Evolutionary conservation across 2,329 filamentous ascomycete species (phyloP).

Genomic region (Daldinia eschscholtzii): DNA sequence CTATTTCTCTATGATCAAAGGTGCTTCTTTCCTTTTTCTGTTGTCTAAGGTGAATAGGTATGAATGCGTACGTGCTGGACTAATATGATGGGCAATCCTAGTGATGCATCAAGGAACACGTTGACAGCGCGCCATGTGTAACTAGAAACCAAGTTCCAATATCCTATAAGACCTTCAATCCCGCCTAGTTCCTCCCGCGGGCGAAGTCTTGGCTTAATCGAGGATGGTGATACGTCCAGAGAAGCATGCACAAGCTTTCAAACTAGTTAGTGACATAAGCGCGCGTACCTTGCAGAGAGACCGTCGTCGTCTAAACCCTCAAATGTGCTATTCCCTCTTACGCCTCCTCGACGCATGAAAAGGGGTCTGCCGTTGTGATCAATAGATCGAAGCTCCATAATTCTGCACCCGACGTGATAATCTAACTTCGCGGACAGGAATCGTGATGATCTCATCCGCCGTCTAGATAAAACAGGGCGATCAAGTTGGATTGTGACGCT

Average conservation of each 20-base stretch:
- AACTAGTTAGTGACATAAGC: constrained; percentile 16
- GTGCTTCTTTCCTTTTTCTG: constrained; percentile 1
- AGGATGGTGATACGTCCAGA: constrained; percentile 10
- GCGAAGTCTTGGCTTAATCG: constrained; percentile 10
- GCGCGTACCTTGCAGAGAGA: constrained; percentile 40
- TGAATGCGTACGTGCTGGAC: constrained; percentile 1
- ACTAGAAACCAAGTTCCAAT: not conserved
- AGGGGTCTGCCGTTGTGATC: constrained; percentile 17
- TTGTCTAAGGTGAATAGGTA: constrained; percentile 6
- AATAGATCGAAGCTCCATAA: constrained; percentile 31
- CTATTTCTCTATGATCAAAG: constrained; percentile 13
- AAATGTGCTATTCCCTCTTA: constrained; percentile 13
- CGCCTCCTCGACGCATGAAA: constrained; percentile 18
- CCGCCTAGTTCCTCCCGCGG: constrained; percentile 2
- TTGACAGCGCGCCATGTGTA: constrained; percentile 8
- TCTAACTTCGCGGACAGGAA: constrained; percentile 18
- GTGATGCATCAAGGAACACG: not conserved
- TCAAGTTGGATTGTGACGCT: constrained; percentile 34
- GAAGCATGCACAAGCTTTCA: constrained; percentile 9
- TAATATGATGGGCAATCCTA: constrained; percentile 2
- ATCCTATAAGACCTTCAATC: not conserved
- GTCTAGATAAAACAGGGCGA: constrained; percentile 37
- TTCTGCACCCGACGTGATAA: constrained; percentile 8
- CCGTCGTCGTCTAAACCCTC: constrained; percentile 14
- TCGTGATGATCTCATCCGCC: constrained; percentile 35